Base-by-base conservation (phyloP, 805 yeast species). In the Candida chilensis region DNA sequence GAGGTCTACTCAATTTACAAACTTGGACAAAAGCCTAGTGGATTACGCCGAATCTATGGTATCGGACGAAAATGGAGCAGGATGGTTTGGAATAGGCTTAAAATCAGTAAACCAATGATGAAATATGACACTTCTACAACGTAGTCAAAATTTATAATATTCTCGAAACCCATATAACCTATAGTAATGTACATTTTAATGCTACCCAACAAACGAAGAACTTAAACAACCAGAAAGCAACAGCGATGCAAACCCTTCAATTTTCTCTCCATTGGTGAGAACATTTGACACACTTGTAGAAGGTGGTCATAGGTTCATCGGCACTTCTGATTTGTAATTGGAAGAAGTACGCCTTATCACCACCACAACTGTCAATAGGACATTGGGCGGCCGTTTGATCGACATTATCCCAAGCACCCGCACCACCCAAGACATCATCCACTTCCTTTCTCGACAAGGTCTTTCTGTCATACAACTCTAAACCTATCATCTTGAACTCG, bases 291-390 rank as follows among this genome's bases (percentile, higher is more conserved):
- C 98, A 92, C 55, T 90, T 87, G 55, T 85, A 90, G 53, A 92
- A 92, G 2, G 97, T 90, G 1, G 98, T 92, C 97, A 92, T 92
- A 16, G 98, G 98, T 62, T 92, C 98, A 69, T 92, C 98, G 2
- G 98, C 98, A 37, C 95, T 83, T 57, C 98, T 71, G 47, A 92
- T 92, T 56, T 92, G 98, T 36, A 92, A 64, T 59, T 92, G 97
- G 70, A 88, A 92, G 66, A 85, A 92, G 57, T 92, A 92, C 0
- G 98, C 98, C 55, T 86, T 85, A 41, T 75, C 82, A 40, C 80
- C 78, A 24, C 85, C 94, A 63, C 98, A 92, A 2, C 64, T 48
- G 34, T 85, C 95, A 27, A 74, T 66, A 3, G 96, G 96, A 64
- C 98, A 90, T 51, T 90, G 94, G 1, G 90, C 85, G 2, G 77